Base-by-base conservation (phyloP, 495 filamentous ascomycete species). In the Tuber aestivum region DNA sequence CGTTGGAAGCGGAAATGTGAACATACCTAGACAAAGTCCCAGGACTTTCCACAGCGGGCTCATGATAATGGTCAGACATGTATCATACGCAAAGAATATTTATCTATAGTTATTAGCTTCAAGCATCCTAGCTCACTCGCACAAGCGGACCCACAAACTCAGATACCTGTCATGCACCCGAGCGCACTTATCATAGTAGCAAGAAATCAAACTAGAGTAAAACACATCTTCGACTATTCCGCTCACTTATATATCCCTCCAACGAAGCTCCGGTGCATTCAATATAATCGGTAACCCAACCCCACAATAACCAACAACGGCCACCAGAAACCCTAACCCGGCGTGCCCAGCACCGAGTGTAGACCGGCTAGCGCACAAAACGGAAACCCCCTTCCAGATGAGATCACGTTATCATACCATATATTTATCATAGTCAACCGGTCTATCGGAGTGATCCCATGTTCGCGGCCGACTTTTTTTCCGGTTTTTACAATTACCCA, bases 371-470 rank as follows among this genome's bases (percentile, higher is more conserved):
- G 0, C 14, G 14, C 27, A 3, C n/a, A 65, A 32, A 35, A 65
- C 38, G 27, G 27, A 18, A 65, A 65, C 6, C 12, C 10, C 1
- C 3, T 32, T 32, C 27, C 56, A 35, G 6, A 12, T 65, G 10
- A 32, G 32, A n/a, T n/a, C n/a, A n/a, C n/a, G 38, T 40, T 40
- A 40, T 40, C 3, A 40, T 40, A 40, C n/a, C n/a, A 61, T 32
- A 65, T 65, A 65, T 65, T 65, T 32, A n/a, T n/a, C n/a, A n/a
- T n/a, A 32, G 56, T 65, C 56, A 65, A 65, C 27, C n/a, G n/a
- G 56, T 35, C 56, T 65, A 32, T 65, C 56, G 27, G 56, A 32
- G 56, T 35, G n/a, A 56, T 21, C 23, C 48, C 48, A 48, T 56
- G 7, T 56, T 27, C 6, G 8, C 48, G 7, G 0, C 3, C 56